Evolutionary conservation across 495 filamentous ascomycete genomes (phyloP).

Genomic region (Staphylotrichum longicolle): DNA sequence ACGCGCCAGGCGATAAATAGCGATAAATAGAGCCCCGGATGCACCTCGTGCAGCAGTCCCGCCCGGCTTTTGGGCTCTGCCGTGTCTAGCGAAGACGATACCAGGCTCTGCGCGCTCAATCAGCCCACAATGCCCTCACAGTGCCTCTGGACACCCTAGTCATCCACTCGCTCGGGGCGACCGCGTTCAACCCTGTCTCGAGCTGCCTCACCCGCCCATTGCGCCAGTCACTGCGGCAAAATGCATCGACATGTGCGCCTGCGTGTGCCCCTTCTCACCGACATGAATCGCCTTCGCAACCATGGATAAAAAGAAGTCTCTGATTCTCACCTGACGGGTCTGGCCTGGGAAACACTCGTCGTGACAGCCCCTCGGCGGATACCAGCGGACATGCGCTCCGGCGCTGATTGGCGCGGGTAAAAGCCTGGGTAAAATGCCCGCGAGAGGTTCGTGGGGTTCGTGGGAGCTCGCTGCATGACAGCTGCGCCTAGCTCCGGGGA

Average conservation of each 20-base stretch:
- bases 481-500: conserved; percentile 6
- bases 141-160: conserved; percentile 1
- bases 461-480: conserved; percentile 15
- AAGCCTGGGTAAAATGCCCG: conserved; percentile 33
- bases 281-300: neutral
- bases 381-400: conserved; percentile 22
- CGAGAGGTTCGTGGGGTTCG: conserved; percentile 21
- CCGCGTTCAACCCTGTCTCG: conserved; percentile 14
- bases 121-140: conserved; percentile 20
- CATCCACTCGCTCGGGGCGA: conserved; percentile 16
- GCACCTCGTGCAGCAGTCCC: conserved; percentile 13
- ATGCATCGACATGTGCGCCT: neutral
- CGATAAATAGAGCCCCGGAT: neutral
- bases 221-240: conserved; percentile 12
- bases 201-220: too few species aligned
- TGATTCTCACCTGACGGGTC: conserved; percentile 36
- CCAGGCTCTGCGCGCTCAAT: conserved; percentile 9
- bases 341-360: conserved; percentile 7
- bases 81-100: neutral
- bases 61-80: neutral
- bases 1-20: conserved; percentile 17
- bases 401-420: conserved; percentile 40
- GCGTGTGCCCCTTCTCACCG: too few species aligned
- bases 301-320: conserved; percentile 26
- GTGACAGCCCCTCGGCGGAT: conserved; percentile 26